Evolutionary conservation across 441 rosid genomes (phyloP), one percentile per base, ranked within the genome.

Genomic region (Adansonia grandidieri): DNA sequence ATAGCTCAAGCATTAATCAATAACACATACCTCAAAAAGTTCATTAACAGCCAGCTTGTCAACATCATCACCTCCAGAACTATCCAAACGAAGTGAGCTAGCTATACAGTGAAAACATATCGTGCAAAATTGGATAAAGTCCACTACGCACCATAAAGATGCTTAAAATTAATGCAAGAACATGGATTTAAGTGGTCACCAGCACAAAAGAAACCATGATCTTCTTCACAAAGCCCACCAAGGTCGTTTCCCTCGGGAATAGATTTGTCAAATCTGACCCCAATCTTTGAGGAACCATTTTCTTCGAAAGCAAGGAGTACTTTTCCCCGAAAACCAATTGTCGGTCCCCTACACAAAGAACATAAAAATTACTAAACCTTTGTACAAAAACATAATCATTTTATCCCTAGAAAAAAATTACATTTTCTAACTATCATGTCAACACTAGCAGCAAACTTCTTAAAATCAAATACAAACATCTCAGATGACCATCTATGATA

Each of bases 271-370:
- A 97, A 97, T 84, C 98, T 95, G 76, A 97, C 95, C 67, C 99
- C 98, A 79, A 97, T 82, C 82, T 97, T 97, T 50, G 98, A 96
- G 75, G 89, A 86, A 79, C 88, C 90, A 79, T 95, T 97, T 78
- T 91, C 97, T 90, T 95, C 98, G 86, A 95, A 94, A 69, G 98
- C 88, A 84, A 95, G 98, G 82, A 93, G 78, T 44, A 97, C 98
- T 90, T 89, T 92, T 61, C 99, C 99, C 79, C 97, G 94, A 87
- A 81, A 90, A 42, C 98, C 98, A 82, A 79, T 53, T 6, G 89
- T 32, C 0, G 99, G 99, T 68, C 98, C 99, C 92, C 98, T 97
- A 79, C 73, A 58, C 54, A 75, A 50, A 64, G 40, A 77, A 60
- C 57, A 76, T 42, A 63, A 62, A 28, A 50, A 75, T 64, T 28